Evolutionary conservation across 1,139 yeast genomes (phyloP).

Genomic region (Candida sojae): DNA sequence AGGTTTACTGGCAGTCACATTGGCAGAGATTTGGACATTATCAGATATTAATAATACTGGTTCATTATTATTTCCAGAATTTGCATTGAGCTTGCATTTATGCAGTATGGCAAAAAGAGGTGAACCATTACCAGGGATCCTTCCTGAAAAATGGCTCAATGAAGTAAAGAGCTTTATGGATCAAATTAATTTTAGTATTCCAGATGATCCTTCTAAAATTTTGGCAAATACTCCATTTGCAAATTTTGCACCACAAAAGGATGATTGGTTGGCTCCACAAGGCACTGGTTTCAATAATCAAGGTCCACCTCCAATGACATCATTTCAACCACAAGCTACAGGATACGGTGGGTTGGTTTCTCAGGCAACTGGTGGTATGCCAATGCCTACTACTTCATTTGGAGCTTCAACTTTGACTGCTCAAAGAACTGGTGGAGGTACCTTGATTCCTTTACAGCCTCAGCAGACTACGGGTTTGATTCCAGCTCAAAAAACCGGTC

Average conservation of each 20-base stretch:
- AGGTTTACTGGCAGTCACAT: slow-evolving; percentile 68
- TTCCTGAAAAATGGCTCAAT: slow-evolving; percentile 73
- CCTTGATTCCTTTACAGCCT: slow-evolving; percentile 48
- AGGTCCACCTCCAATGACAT: slow-evolving; percentile 13
- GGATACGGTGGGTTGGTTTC: slow-evolving; percentile 10
- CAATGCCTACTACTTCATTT: slow-evolving; percentile 28
- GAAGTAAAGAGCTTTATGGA: slow-evolving; percentile 90
- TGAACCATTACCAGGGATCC: slow-evolving; percentile 66
- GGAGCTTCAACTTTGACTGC: slow-evolving; percentile 23
- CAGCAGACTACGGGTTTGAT: slow-evolving; percentile 51
- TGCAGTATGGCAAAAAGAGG: slow-evolving; percentile 81
- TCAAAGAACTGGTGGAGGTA: slow-evolving; percentile 48
- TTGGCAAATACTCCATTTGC: slow-evolving; percentile 52
- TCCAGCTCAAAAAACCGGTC: slow-evolving; percentile 45
- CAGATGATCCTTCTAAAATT: slow-evolving; percentile 52
- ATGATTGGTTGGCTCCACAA: slow-evolving; percentile 22
- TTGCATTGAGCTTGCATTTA: slow-evolving; percentile 88
- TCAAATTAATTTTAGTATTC: slow-evolving; percentile 78
- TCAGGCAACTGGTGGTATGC: slow-evolving; percentile 5
- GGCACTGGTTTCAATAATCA: slow-evolving; percentile 17
- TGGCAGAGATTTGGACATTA: slow-evolving; percentile 89
- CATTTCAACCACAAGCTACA: slow-evolving; percentile 20
- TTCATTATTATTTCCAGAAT: slow-evolving; percentile 85
- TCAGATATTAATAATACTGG: slow-evolving; percentile 90
- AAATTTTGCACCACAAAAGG: slow-evolving; percentile 21